Evolutionary conservation across 2,329 filamentous ascomycete species (phyloP).

Genomic region (Pseudomassariella vexata): DNA sequence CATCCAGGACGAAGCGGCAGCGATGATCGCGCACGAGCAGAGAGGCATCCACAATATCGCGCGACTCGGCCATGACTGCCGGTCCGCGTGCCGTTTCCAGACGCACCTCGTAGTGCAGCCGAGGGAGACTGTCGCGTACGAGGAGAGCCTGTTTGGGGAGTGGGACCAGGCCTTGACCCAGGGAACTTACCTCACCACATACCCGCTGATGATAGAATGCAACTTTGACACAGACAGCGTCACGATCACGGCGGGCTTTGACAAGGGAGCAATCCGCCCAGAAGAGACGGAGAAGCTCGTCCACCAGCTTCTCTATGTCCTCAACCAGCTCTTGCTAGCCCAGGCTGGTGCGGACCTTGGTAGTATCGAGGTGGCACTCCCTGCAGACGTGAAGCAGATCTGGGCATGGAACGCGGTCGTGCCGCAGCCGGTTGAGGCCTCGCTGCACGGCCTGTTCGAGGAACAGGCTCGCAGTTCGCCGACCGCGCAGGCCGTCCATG

Average conservation of each 20-base stretch:
- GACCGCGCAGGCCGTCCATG: not conserved
- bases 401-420: constrained; percentile 5
- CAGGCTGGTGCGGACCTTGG: too few relatives aligned
- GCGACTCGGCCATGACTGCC: constrained; percentile 1
- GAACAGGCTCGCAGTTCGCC: constrained; percentile 1
- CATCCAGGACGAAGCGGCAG: not conserved
- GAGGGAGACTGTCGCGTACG: not conserved
- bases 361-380: constrained; percentile 1
- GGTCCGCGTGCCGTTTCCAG: constrained; percentile 2
- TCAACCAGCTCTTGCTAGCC: too few relatives aligned
- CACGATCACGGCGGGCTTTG: not conserved
- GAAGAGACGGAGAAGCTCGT: constrained; percentile 8
- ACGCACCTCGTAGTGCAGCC: constrained; percentile 4
- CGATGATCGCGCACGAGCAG: constrained; percentile 1
- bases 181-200: constrained; percentile 5
- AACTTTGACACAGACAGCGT: constrained; percentile 1
- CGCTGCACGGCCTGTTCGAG: constrained; percentile 5
- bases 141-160: constrained; percentile 1
- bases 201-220: constrained; percentile 7
- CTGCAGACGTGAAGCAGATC: constrained; percentile 1
- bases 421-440: not conserved
- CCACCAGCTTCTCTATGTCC: constrained; percentile 9
- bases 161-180: too few relatives aligned
- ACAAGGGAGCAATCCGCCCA: constrained; percentile 7
- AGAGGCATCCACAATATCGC: constrained; percentile 3